Evolutionary conservation across 129 eudicot species (phyloP).

Genomic region (Flaveria robusta): DNA sequence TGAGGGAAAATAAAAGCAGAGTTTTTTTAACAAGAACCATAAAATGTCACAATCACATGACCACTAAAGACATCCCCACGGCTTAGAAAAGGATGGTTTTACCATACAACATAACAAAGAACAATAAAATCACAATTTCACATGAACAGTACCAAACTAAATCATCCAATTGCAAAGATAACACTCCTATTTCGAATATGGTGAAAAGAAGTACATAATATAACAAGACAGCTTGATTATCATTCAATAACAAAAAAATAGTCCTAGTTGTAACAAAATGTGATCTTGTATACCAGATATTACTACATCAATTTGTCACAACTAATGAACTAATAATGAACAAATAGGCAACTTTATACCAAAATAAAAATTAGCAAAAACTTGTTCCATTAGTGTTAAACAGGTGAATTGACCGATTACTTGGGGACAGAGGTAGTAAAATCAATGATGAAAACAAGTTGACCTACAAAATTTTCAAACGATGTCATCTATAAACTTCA

Average conservation of each 20-base stretch:
- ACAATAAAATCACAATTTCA: not conserved
- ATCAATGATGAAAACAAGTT: not conserved
- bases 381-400: not conserved
- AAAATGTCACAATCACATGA: slow-evolving; percentile 8
- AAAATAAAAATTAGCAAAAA: not conserved
- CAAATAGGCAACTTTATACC: not conserved
- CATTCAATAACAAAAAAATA: not conserved
- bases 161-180: not conserved
- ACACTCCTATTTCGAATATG: not conserved
- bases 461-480: too few relatives aligned
- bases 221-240: not conserved
- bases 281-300: not conserved
- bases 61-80: slow-evolving; percentile 12
- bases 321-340: not conserved
- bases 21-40: not conserved
- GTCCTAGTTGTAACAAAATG: not conserved
- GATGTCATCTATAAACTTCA: too few relatives aligned
- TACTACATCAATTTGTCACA: too few relatives aligned
- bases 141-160: not conserved
- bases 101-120: not conserved
- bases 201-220: not conserved
- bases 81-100: not conserved
- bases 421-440: not conserved
- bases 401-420: not conserved
- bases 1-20: not conserved